Evolutionary conservation across 1,284 basidiomycete genomes (phyloP).

Genomic region (Ceratobasidium sp.): DNA sequence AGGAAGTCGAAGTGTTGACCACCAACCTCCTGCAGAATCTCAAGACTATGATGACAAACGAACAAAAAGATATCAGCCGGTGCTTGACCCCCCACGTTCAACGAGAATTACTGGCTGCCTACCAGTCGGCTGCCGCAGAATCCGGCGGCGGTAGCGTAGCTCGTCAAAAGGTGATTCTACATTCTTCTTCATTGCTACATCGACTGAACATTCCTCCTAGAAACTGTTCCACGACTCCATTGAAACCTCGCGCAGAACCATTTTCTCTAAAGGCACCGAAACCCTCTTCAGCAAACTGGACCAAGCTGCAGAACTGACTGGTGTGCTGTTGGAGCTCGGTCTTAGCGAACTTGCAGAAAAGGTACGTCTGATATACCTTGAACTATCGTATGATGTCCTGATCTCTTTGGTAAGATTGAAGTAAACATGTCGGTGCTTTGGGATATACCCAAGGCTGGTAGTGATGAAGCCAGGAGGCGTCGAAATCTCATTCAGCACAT

Average conservation of each 20-base stretch:
- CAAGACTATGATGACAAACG: conserved; percentile 56
- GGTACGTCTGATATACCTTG: conserved; percentile 53
- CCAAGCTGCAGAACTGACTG: conserved; percentile 58
- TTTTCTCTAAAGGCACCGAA: conserved; percentile 62
- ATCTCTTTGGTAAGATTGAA: too few relatives aligned
- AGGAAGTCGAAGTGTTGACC: conserved; percentile 59
- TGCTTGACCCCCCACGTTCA: conserved; percentile 64
- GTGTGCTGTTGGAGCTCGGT: conserved; percentile 56
- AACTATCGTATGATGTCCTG: too few relatives aligned
- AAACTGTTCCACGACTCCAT: conserved; percentile 58
- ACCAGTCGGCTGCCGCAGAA: conserved; percentile 61
- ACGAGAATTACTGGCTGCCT: conserved; percentile 58
- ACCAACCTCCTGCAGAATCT: conserved; percentile 59
- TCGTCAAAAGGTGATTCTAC: conserved; percentile 61
- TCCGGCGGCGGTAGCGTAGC: conserved; percentile 62
- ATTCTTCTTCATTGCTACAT: background rate
- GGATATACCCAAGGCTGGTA: conserved; percentile 60
- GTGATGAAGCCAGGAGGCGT: conserved; percentile 55
- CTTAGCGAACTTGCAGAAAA: conserved; percentile 61
- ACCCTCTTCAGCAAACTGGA: conserved; percentile 57
- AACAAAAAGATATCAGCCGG: conserved; percentile 66
- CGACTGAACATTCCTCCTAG: conserved; percentile 49
- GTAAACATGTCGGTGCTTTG: conserved; percentile 65
- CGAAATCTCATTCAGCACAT: conserved; percentile 51
- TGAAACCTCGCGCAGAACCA: conserved; percentile 54